These are phyloP conservation scores for Trichoderma sp. DNA, from an alignment of 2,329 filamentous ascomycete species.

Conservation along the genomic window DNA sequence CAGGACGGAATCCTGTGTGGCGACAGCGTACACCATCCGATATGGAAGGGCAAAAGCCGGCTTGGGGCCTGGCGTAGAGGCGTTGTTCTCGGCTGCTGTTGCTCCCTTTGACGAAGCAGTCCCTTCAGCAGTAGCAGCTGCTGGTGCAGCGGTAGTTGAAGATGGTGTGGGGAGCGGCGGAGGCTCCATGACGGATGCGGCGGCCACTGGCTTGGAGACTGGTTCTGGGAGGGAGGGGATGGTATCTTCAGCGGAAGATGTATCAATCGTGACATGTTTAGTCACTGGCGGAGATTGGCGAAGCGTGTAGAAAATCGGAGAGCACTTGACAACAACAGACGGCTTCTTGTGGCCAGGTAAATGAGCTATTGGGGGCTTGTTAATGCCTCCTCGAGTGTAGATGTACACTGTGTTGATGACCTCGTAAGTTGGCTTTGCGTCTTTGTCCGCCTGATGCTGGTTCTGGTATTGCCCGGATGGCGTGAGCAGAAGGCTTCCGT, in stretches of 20 bases:
- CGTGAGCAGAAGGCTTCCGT: conserved; percentile 90
- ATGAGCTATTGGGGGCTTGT: conserved; percentile 93
- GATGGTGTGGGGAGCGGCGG: conserved; percentile 61
- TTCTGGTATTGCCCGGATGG: conserved; percentile 95
- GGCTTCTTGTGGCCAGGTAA: conserved; percentile 97
- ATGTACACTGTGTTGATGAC: conserved; percentile 98
- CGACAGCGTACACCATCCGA: conserved; percentile 93
- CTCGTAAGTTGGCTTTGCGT: conserved; percentile 76
- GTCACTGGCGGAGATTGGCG: conserved; percentile 69
- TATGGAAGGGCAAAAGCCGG: conserved; percentile 85
- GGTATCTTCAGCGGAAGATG: conserved; percentile 80
- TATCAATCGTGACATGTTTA: conserved; percentile 92
- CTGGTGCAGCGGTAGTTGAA: conserved; percentile 36
- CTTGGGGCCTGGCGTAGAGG: conserved; percentile 59
- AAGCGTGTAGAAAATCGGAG: conserved; percentile 82
- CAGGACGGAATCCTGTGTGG: conserved; percentile 91
- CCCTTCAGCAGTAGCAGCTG: conserved; percentile 41
- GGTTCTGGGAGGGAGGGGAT: conserved; percentile 85
- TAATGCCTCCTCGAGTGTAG: conserved; percentile 93
- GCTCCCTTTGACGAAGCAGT: conserved; percentile 50
- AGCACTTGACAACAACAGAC: conserved; percentile 93
- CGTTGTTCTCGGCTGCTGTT: conserved; percentile 46
- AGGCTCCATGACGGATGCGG: conserved; percentile 75
- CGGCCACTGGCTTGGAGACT: conserved; percentile 61
- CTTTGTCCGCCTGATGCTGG: conserved; percentile 64